A percentile compares a stretch with the other conserved stretches of the same genome.
Conservation (phyloP, 176 grass and related monocot species). For the Alopecurus myosuroides region DNA sequence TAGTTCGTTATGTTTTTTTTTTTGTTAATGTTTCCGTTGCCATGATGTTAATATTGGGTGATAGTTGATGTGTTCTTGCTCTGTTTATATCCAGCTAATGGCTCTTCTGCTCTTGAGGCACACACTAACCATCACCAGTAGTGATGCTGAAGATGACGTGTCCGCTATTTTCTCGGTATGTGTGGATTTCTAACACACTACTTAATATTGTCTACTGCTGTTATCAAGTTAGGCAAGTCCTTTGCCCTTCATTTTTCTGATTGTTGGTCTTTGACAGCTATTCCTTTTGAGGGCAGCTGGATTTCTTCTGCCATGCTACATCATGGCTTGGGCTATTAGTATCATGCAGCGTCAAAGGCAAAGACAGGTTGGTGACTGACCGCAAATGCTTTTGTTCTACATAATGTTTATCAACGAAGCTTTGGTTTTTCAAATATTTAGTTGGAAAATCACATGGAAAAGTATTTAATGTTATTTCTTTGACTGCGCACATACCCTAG, state of each 20-base stretch:
- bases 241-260: not conserved
- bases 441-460: not conserved
- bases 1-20: not conserved
- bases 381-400: conserved; percentile 5
- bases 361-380: conserved; percentile 54
- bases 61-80: not conserved
- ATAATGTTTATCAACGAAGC: not conserved
- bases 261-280: conserved; percentile 39
- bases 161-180: conserved; percentile 80
- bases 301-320: conserved; percentile 91
- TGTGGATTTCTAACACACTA: not conserved
- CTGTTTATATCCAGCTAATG: conserved; percentile 66
- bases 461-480: not conserved
- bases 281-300: conserved; percentile 96
- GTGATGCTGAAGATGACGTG: conserved; percentile 76
- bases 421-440: not conserved
- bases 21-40: not conserved
- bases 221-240: not conserved
- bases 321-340: conserved; percentile 95
- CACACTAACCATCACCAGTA: conserved; percentile 60
- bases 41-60: not conserved
- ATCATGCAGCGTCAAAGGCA: conserved; percentile 89
- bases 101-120: conserved; percentile 95
- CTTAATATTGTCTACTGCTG: not conserved
- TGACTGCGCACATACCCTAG: not conserved